A percentile compares a stretch with the other conserved stretches of the same genome.
Conservation (phyloP, 1,139 yeast species). For the Sugiyamaella japonica region DNA sequence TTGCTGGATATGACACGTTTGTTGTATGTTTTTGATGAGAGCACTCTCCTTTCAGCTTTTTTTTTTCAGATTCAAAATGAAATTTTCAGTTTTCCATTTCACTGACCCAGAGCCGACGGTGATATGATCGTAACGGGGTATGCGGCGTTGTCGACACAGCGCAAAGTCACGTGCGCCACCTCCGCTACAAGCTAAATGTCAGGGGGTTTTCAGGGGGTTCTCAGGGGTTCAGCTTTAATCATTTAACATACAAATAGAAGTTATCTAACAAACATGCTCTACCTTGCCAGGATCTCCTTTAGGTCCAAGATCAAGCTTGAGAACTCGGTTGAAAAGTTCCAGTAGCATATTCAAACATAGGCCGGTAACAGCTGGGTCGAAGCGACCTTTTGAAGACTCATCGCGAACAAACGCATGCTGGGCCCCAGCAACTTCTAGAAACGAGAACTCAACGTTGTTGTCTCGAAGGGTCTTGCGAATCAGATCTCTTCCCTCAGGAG, state of each 20-base stretch:
- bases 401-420: constrained; percentile 85
- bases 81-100: constrained; percentile 10
- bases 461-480: constrained; percentile 64
- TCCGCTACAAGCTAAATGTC: neutral
- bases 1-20: neutral
- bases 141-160: constrained; percentile 1
- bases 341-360: constrained; percentile 65
- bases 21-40: neutral
- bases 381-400: constrained; percentile 74
- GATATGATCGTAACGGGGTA: neutral
- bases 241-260: too few relatives aligned
- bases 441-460: constrained; percentile 61
- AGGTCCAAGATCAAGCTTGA: constrained; percentile 67
- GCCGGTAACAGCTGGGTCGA: constrained; percentile 72
- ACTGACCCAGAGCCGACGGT: neutral
- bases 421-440: constrained; percentile 73
- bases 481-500: constrained; percentile 72
- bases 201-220: too few relatives aligned
- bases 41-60: neutral
- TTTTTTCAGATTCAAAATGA: constrained; percentile 8
- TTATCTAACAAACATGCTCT: constrained; percentile 60
- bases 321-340: constrained; percentile 68
- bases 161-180: neutral
- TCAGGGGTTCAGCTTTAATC: too few relatives aligned
- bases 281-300: constrained; percentile 50